Evolutionary conservation across 2,329 filamentous ascomycete species (phyloP).

Genomic region (Decorospora gaudefroyi): DNA sequence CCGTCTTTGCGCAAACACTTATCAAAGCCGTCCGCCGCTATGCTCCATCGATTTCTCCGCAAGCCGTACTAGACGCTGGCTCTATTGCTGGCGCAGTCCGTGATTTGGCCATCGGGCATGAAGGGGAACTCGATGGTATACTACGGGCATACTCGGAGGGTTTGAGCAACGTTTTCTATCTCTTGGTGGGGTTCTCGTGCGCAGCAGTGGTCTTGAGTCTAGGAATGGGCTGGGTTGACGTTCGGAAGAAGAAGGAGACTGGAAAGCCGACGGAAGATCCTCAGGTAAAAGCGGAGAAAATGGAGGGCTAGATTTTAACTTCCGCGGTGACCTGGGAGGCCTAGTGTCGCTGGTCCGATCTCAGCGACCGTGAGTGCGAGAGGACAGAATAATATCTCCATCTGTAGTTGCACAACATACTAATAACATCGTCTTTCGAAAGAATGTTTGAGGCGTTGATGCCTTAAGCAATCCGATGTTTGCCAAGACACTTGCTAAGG

Average conservation of each 20-base stretch:
- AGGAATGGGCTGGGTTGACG: conserved; percentile 35
- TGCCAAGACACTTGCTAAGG: too few species aligned
- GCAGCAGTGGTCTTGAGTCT: conserved; percentile 18
- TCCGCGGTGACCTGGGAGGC: too few species aligned
- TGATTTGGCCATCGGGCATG: conserved; percentile 16
- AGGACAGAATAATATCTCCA: too few species aligned
- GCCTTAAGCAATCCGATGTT: too few species aligned
- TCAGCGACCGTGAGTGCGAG: too few species aligned
- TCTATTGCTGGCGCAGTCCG: conserved; percentile 32
- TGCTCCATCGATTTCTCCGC: conserved; percentile 30
- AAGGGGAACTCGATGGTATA: conserved; percentile 24
- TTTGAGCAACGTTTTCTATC: conserved; percentile 33
- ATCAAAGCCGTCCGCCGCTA: conserved; percentile 18
- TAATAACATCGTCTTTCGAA: too few species aligned
- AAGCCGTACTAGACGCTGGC: conserved; percentile 31
- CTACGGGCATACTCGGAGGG: conserved; percentile 32
- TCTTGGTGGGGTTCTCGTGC: conserved; percentile 23
- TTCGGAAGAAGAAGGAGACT: conserved; percentile 21
- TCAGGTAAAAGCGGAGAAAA: too few species aligned
- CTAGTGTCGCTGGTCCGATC: too few species aligned
- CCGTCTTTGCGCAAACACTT: conserved; percentile 35
- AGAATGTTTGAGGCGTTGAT: too few species aligned
- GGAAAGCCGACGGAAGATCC: too few species aligned
- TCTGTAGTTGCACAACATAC: too few species aligned
- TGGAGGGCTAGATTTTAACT: too few species aligned